Percentiles rank a stretch among this genome's conserved stretches.
phyloP scores from a whole-genome alignment of 2,329 filamentous ascomycete genomes.

The Tolypocladium ovalisporum region DNA sequence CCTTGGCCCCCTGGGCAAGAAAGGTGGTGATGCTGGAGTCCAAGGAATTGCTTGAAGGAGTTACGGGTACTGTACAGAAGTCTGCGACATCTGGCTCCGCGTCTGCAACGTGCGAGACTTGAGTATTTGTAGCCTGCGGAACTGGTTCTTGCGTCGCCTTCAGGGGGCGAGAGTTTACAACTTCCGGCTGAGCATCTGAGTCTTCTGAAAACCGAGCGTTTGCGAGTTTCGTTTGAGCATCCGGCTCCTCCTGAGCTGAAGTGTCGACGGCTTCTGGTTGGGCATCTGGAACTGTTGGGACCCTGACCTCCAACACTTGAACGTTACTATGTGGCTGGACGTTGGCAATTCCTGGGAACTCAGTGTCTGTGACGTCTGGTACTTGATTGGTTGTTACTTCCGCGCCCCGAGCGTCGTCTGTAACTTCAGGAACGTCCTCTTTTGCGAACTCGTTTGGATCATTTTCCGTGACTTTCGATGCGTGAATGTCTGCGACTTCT shows the following conservation, averaged over 20 bases:
- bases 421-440: not conserved
- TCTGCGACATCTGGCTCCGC: not conserved
- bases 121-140: not conserved
- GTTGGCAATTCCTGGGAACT: not conserved
- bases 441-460: not conserved
- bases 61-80: not conserved
- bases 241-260: not conserved
- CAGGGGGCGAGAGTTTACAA: fast-evolving
- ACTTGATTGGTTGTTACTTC: too few relatives aligned
- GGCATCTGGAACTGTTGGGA: not conserved
- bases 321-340: too few relatives aligned
- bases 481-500: not conserved
- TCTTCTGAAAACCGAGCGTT: not conserved
- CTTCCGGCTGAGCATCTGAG: not conserved
- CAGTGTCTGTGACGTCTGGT: not conserved
- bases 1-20: not conserved
- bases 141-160: not conserved
- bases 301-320: not conserved
- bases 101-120: not conserved
- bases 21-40: not conserved
- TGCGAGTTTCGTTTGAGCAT: not conserved
- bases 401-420: too few relatives aligned
- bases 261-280: not conserved
- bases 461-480: not conserved
- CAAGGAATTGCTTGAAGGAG: not conserved